These are phyloP conservation scores for Neolentinus lepideus DNA, from an alignment of 1,284 basidiomycete genomes.

Conservation along the genomic window DNA sequence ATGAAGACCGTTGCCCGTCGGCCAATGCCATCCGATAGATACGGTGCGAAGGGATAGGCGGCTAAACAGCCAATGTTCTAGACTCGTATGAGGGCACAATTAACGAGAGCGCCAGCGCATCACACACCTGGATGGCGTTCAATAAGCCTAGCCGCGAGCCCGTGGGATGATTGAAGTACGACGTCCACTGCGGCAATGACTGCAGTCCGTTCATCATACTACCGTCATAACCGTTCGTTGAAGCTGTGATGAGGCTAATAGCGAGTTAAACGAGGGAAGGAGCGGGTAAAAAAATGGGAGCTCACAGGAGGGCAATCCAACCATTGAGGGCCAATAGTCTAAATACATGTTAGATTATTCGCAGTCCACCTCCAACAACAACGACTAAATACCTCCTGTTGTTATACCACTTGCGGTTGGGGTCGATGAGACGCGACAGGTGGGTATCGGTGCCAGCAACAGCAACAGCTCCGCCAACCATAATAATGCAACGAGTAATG, in stretches of 20 bases:
- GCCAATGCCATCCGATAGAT: conserved; percentile 61
- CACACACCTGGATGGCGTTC: conserved; percentile 66
- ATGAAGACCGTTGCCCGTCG: conserved; percentile 57
- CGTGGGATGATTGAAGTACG: conserved; percentile 48
- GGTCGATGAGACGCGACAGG: conserved; percentile 53
- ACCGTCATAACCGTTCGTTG: conserved; percentile 72
- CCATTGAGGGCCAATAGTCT: conserved; percentile 57
- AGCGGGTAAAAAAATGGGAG: conserved; percentile 2
- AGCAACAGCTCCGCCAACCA: conserved; percentile 39
- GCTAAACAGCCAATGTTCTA: conserved; percentile 63
- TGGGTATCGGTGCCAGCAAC: conserved; percentile 23
- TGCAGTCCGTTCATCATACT: conserved; percentile 76
- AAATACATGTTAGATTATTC: conserved; percentile 2
- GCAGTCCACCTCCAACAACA: not conserved
- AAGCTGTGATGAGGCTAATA: conserved; percentile 54
- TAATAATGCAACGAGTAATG: conserved; percentile 28
- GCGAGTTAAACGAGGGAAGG: conserved; percentile 22
- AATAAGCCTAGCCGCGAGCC: conserved; percentile 59
- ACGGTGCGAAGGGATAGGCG: conserved; percentile 64
- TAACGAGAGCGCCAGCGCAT: not conserved
- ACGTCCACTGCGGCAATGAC: conserved; percentile 51
- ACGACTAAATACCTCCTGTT: conserved; percentile 46
- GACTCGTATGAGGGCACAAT: not conserved
- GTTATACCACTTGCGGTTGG: conserved; percentile 64
- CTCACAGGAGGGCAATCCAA: conserved; percentile 61